phyloP scores from a whole-genome alignment of 2,329 filamentous ascomycete species.

The Paraconiothyrium brasiliense region DNA sequence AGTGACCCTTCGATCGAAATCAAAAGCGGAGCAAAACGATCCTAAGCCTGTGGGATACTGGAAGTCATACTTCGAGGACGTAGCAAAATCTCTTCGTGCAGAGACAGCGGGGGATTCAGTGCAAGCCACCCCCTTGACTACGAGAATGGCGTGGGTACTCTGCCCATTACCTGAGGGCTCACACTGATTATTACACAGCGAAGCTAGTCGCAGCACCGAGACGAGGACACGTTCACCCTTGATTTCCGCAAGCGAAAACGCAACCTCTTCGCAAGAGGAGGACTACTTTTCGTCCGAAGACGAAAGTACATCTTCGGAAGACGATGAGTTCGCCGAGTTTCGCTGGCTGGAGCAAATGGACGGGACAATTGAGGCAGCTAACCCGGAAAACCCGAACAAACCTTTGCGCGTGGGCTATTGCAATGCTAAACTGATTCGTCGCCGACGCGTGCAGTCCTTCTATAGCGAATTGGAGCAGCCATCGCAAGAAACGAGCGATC shows the following conservation, averaged over 20 bases:
- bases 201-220: too few species aligned
- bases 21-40: constrained; percentile 4
- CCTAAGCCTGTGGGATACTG: not conserved
- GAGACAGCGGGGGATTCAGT: too few species aligned
- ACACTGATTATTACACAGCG: too few species aligned
- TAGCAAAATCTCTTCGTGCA: too few species aligned
- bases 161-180: too few species aligned
- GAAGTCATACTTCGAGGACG: not conserved
- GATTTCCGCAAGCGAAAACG: not conserved
- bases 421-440: constrained; percentile 9
- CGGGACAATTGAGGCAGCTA: not conserved
- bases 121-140: too few species aligned
- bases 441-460: constrained; percentile 32
- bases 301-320: not conserved
- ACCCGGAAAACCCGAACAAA: not conserved
- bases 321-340: constrained; percentile 5
- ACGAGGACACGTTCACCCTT: too few species aligned
- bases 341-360: constrained; percentile 4
- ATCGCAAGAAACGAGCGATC: constrained; percentile 34
- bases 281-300: not conserved
- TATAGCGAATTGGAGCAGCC: constrained; percentile 46
- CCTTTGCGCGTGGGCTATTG: constrained; percentile 8
- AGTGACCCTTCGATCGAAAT: constrained; percentile 1
- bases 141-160: too few species aligned
- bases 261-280: not conserved